Evolutionary conservation across 768 basidiomycete species (phyloP).

Genomic region (Favolaschia claudopus): DNA sequence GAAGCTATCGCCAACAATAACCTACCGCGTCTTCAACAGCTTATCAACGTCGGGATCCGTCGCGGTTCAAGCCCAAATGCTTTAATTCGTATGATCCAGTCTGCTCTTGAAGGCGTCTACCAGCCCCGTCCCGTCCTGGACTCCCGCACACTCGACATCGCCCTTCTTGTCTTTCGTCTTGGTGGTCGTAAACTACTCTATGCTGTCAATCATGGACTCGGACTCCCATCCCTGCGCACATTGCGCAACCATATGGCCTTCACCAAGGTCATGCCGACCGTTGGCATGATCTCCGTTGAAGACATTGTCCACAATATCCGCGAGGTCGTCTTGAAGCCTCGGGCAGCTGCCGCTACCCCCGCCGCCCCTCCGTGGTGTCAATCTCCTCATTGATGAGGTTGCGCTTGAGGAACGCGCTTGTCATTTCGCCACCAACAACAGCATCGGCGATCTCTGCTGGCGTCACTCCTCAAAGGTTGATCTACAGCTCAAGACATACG

Average conservation of each 20-base stretch:
- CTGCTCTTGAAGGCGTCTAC: constrained; percentile 1
- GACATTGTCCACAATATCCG: too few relatives aligned
- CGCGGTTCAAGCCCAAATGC: constrained; percentile 9
- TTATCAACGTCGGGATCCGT: background rate
- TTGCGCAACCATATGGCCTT: background rate
- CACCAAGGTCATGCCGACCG: constrained; percentile 2
- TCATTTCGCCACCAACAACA: constrained; percentile 1
- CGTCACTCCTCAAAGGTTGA: constrained; percentile 1
- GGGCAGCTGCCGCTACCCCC: background rate
- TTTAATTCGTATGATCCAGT: constrained; percentile 13
- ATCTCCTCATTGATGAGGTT: too few relatives aligned
- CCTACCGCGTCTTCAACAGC: background rate
- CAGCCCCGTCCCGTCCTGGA: too few relatives aligned
- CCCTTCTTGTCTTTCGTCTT: background rate
- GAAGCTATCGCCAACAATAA: background rate
- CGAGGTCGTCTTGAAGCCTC: constrained; percentile 5
- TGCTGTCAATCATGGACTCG: constrained; percentile 14
- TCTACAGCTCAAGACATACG: too few relatives aligned
- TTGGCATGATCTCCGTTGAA: constrained; percentile 12
- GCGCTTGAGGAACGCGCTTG: constrained; percentile 10
- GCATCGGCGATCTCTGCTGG: constrained; percentile 15
- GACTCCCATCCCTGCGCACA: constrained; percentile 13
- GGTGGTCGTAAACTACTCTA: constrained; percentile 14
- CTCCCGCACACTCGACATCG: constrained; percentile 6
- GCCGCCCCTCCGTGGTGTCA: constrained; percentile 1